Percentiles rank a stretch among this genome's conserved stretches.
phyloP scores from a whole-genome alignment of 2,329 filamentous ascomycete genomes.

The Parafenestella ontariensis region DNA sequence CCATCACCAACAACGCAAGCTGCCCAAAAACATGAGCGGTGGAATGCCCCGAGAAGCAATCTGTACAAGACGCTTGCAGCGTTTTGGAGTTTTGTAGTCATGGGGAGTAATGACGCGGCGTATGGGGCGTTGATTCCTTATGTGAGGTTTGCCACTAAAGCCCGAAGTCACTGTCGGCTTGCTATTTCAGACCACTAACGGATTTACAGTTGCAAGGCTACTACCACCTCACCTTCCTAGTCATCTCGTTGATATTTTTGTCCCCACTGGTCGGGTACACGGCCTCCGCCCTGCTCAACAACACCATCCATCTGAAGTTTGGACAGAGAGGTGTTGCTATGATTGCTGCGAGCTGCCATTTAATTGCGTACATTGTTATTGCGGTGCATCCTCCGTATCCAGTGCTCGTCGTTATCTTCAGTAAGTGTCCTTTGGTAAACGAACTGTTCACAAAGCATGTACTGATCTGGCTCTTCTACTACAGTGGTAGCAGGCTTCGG shows the following conservation, averaged over 20 bases:
- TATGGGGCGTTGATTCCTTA: conserved; percentile 64
- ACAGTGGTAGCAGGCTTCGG: conserved; percentile 70
- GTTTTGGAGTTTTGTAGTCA: conserved; percentile 68
- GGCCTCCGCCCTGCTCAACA: conserved; percentile 69
- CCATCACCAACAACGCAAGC: conserved; percentile 56
- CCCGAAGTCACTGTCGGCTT: no score
- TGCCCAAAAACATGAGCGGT: conserved; percentile 58
- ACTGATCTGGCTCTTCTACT: no score
- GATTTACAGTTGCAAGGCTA: conserved; percentile 64
- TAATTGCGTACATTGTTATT: conserved; percentile 70
- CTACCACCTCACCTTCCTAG: conserved; percentile 67
- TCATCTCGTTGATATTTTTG: conserved; percentile 72
- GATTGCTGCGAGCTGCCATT: conserved; percentile 67
- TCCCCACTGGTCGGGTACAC: conserved; percentile 72
- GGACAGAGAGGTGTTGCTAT: conserved; percentile 77
- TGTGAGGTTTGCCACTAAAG: no score
- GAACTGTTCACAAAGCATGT: no score
- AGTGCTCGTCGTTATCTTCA: conserved; percentile 68
- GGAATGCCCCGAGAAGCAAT: conserved; percentile 69
- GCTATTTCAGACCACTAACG: no score
- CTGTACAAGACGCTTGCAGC: conserved; percentile 65
- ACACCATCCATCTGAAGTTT: conserved; percentile 66
- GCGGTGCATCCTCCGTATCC: conserved; percentile 73
- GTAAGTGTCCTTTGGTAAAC: no score
- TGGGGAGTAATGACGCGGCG: conserved; percentile 73